These are phyloP conservation scores for Pelargonium nanum DNA, from an alignment of 345 rosid species.

Conservation along the genomic window DNA sequence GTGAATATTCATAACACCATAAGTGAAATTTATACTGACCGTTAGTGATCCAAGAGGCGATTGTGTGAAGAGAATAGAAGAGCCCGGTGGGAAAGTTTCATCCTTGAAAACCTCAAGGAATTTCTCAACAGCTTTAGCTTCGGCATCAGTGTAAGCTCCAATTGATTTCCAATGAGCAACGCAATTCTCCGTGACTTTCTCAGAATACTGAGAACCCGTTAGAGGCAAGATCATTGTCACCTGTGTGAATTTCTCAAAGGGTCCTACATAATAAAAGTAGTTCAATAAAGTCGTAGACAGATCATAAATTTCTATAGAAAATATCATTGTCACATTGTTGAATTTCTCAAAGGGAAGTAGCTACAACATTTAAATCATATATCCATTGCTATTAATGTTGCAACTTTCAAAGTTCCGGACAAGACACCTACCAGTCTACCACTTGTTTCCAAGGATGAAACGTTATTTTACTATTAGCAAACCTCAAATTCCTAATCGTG, in stretches of 20 bases:
- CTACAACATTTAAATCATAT: no score
- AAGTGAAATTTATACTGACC: constrained; percentile 21
- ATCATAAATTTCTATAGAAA: no score
- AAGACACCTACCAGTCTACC: no score
- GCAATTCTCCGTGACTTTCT: constrained; percentile 72
- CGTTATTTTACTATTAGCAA: no score
- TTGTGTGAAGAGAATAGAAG: constrained; percentile 63
- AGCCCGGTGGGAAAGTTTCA: constrained; percentile 50
- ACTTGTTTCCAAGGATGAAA: no score
- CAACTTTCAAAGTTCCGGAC: no score
- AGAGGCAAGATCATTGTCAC: constrained; percentile 59
- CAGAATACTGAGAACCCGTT: constrained; percentile 58
- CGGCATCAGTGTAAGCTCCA: constrained; percentile 59
- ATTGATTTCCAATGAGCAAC: constrained; percentile 56
- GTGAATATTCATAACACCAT: neutral
- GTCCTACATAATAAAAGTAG: constrained; percentile 23
- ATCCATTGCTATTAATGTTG: no score
- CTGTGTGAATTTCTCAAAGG: constrained; percentile 49
- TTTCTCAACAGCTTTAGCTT: constrained; percentile 58
- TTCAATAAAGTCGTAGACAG: no score
- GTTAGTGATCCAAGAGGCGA: constrained; percentile 44
- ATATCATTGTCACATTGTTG: no score
- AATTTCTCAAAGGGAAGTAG: no score
- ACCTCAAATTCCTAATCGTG: no score
- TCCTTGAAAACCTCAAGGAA: constrained; percentile 50